phyloP scores from a whole-genome alignment of 805 yeast species.

The Metschnikowia amazonensis region DNA sequence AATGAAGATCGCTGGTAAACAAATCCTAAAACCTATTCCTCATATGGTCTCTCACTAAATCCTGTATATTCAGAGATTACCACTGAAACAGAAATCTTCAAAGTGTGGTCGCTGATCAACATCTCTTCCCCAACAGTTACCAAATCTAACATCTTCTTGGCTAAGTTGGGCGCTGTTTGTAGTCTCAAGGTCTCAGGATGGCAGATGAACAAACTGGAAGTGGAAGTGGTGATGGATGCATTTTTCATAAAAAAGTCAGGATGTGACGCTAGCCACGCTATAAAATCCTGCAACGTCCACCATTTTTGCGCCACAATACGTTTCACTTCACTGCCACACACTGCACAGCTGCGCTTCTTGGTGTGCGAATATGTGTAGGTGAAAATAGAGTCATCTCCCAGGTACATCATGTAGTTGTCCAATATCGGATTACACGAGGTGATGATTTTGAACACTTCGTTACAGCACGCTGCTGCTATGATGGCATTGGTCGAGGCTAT shows the following conservation, averaged over 20 bases:
- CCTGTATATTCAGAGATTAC: slow-evolving; percentile 20
- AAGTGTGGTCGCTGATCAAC: slow-evolving; percentile 48
- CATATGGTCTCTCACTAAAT: slow-evolving; percentile 12
- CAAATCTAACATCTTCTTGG: slow-evolving; percentile 30
- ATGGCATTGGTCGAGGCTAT: slow-evolving; percentile 93
- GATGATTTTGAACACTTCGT: slow-evolving; percentile 76
- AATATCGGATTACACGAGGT: slow-evolving; percentile 64
- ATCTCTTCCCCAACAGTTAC: slow-evolving; percentile 46
- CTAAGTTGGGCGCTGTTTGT: slow-evolving; percentile 44
- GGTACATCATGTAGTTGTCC: slow-evolving; percentile 79
- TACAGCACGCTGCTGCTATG: slow-evolving; percentile 84
- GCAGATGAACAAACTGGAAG: slow-evolving; percentile 41
- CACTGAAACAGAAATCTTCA: slow-evolving; percentile 43
- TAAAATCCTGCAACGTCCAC: slow-evolving; percentile 31
- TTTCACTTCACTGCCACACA: slow-evolving; percentile 56
- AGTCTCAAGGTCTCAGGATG: slow-evolving; percentile 46
- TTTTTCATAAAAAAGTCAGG: slow-evolving; percentile 31
- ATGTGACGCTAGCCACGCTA: slow-evolving; percentile 35
- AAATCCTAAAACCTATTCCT: neutral
- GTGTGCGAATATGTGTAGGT: slow-evolving; percentile 68
- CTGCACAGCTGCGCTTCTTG: slow-evolving; percentile 61
- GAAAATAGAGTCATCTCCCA: slow-evolving; percentile 77
- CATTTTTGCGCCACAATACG: slow-evolving; percentile 23
- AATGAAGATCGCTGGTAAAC: neutral
- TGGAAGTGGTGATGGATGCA: slow-evolving; percentile 46